A percentile compares a stretch with the other conserved stretches of the same genome.
Evolutionary conservation across 345 rosid genomes (phyloP).

Genomic region (Populus simonii): DNA sequence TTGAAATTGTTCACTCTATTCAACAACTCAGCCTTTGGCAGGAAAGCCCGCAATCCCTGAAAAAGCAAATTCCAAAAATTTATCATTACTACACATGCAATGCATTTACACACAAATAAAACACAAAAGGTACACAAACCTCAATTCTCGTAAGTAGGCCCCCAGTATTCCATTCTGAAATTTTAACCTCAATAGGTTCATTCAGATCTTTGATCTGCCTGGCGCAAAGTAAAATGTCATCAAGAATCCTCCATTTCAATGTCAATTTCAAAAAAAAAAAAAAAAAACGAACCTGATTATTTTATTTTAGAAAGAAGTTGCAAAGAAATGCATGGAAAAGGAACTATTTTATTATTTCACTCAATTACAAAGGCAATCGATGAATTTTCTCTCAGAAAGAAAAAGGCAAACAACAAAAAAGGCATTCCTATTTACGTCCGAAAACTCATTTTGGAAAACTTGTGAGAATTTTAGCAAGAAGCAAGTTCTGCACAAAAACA

Average conservation of each 20-base stretch:
- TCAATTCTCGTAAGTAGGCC: constrained; percentile 87
- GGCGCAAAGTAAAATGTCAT: constrained; percentile 8
- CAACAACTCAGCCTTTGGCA: constrained; percentile 76
- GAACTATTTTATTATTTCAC: too few species aligned
- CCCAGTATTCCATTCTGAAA: constrained; percentile 88
- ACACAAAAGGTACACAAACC: constrained; percentile 34
- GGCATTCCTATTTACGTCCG: neutral
- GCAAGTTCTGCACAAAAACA: neutral
- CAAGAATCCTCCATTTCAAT: constrained; percentile 10
- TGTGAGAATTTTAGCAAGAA: neutral
- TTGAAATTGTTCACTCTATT: constrained; percentile 72
- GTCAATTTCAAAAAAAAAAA: constrained; percentile 1
- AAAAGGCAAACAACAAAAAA: neutral
- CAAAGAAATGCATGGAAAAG: neutral
- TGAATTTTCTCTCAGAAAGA: neutral
- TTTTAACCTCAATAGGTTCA: constrained; percentile 76
- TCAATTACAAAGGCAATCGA: neutral
- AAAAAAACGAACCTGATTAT: neutral
- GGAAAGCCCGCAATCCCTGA: constrained; percentile 87
- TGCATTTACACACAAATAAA: constrained; percentile 1
- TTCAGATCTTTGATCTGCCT: constrained; percentile 74
- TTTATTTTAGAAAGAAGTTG: neutral
- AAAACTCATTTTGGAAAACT: neutral
- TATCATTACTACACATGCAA: neutral
- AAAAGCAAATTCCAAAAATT: constrained; percentile 18